Evolutionary conservation across 176 grass and related monocot species (phyloP).

Genomic region (Avena eriantha): DNA sequence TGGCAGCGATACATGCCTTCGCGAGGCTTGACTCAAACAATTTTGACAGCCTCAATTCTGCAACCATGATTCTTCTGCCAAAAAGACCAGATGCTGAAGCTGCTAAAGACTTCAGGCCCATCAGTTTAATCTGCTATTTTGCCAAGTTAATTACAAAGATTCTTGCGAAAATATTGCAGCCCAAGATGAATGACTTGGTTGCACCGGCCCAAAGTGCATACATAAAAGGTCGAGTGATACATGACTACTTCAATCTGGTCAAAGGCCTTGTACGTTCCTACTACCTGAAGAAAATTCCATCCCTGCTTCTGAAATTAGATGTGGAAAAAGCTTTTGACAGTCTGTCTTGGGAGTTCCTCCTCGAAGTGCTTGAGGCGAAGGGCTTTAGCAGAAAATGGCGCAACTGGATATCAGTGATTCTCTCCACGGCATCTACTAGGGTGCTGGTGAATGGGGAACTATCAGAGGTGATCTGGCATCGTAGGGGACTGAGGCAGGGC

Average conservation of each 20-base stretch:
- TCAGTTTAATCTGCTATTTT: background rate
- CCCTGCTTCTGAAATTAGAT: background rate
- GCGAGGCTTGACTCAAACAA: no score
- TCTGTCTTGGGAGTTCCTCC: background rate
- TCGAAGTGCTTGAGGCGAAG: background rate
- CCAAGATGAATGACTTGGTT: background rate
- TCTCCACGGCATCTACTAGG: no score
- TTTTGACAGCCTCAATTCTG: no score
- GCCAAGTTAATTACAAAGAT: background rate
- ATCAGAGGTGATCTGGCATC: no score
- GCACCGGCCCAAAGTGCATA: background rate
- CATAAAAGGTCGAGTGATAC: background rate
- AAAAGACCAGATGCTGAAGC: background rate
- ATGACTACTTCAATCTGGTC: background rate
- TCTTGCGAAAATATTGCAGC: background rate
- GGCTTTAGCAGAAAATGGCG: no score
- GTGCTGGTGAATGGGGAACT: no score
- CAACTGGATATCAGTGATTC: no score
- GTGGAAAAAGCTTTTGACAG: background rate
- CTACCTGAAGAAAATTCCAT: background rate
- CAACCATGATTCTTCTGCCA: background rate
- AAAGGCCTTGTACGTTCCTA: background rate
- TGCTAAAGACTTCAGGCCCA: background rate
- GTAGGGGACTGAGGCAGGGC: no score
- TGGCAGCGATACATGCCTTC: no score